Evolutionary conservation across 108 stramenopile species (phyloP).

Genomic region (Cyclotella atomus): DNA sequence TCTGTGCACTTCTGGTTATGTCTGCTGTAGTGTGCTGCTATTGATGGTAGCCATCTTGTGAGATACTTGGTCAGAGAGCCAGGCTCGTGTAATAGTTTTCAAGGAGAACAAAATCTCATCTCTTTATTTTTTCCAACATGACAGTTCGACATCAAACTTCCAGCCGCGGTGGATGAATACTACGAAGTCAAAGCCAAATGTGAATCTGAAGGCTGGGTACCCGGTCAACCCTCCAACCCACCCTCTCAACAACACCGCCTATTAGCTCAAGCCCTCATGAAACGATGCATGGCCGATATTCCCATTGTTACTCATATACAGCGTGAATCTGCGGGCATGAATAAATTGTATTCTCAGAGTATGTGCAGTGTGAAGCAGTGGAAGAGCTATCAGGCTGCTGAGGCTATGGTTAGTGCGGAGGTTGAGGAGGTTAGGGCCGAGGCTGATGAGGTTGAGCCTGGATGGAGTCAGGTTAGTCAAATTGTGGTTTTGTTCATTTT

Average conservation of each 20-base stretch:
- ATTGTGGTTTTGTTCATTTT: background rate
- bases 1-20: background rate
- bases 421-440: slow-evolving; percentile 92
- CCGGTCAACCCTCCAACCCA: slow-evolving; percentile 33
- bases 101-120: too few species aligned
- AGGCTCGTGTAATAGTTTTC: too few species aligned
- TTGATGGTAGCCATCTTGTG: too few species aligned
- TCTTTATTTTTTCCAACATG: too few species aligned
- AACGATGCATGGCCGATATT: slow-evolving; percentile 90
- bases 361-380: slow-evolving; percentile 94
- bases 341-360: slow-evolving; percentile 86
- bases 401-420: slow-evolving; percentile 83
- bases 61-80: too few species aligned
- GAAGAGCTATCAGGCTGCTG: slow-evolving; percentile 85
- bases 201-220: slow-evolving; percentile 75
- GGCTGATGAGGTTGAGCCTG: slow-evolving; percentile 92
- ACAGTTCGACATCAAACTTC: slow-evolving; percentile 89
- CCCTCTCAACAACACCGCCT: slow-evolving; percentile 61
- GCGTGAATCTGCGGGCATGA: slow-evolving; percentile 91
- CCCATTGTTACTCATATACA: slow-evolving; percentile 91
- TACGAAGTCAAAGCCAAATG: slow-evolving; percentile 81
- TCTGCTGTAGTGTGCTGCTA: background rate
- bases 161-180: slow-evolving; percentile 88
- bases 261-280: slow-evolving; percentile 91
- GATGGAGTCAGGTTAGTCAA: slow-evolving; percentile 81